Evolutionary conservation across 345 rosid genomes (phyloP).

Genomic region (Boechera retrofracta): DNA sequence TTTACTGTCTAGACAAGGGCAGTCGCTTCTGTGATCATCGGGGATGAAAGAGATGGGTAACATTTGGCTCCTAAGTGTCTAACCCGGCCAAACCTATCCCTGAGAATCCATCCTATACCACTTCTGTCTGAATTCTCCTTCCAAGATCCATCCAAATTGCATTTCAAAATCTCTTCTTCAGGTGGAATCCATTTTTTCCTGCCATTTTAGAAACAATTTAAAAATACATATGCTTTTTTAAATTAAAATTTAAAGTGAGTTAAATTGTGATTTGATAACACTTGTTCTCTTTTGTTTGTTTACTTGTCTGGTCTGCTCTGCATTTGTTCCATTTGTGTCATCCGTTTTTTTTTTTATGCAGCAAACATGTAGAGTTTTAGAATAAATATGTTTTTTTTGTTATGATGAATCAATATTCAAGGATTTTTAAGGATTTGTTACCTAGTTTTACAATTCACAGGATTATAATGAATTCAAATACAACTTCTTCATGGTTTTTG

Average conservation of each 20-base stretch:
- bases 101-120: too few relatives aligned
- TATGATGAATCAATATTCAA: slow-evolving; percentile 14
- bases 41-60: too few relatives aligned
- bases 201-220: background rate
- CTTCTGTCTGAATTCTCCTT: too few relatives aligned
- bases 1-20: too few relatives aligned
- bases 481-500: background rate
- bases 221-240: too few relatives aligned
- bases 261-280: background rate
- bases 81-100: too few relatives aligned
- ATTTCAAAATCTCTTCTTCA: too few relatives aligned
- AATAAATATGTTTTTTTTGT: background rate
- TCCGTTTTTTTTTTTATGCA: background rate
- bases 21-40: too few relatives aligned
- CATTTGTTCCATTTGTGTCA: slow-evolving; percentile 1
- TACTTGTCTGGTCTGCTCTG: background rate
- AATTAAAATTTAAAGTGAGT: background rate
- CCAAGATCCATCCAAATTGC: too few relatives aligned
- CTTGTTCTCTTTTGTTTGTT: slow-evolving; percentile 1
- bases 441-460: slow-evolving; percentile 26
- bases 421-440: slow-evolving; percentile 23
- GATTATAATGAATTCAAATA: background rate
- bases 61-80: too few relatives aligned
- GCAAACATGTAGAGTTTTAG: background rate
- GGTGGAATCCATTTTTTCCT: too few relatives aligned